phyloP scores from a whole-genome alignment of 768 basidiomycete species.

The Cystofilobasidium capitatum region DNA sequence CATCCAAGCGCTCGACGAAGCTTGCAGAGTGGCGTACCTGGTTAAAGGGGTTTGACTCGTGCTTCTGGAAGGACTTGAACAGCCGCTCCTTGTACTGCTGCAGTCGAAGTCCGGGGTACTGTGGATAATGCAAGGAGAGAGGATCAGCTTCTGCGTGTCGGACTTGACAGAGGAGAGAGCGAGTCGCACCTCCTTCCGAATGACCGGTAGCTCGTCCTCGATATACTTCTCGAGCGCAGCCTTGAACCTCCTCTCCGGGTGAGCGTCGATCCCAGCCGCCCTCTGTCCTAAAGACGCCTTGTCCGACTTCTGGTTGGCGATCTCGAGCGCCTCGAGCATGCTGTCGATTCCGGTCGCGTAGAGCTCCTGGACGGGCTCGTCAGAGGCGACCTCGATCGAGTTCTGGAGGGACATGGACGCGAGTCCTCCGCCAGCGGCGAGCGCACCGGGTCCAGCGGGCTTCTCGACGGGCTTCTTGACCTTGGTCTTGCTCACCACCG shows the following conservation, averaged over 20 bases:
- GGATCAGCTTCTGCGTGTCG: background rate
- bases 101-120: slow-evolving; percentile 82
- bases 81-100: slow-evolving; percentile 90
- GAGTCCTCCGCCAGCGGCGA: slow-evolving; percentile 55
- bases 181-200: slow-evolving; percentile 52
- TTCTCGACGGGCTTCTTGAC: slow-evolving; percentile 40
- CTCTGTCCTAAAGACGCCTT: slow-evolving; percentile 20
- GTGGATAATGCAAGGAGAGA: background rate
- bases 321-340: slow-evolving; percentile 65
- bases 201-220: slow-evolving; percentile 72
- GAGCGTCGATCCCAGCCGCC: slow-evolving; percentile 20
- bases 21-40: no score
- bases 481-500: no score
- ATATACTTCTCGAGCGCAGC: slow-evolving; percentile 84
- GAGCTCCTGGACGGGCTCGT: slow-evolving; percentile 52
- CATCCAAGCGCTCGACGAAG: no score
- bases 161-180: background rate
- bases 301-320: slow-evolving; percentile 73
- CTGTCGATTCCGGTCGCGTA: slow-evolving; percentile 73
- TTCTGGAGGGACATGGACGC: slow-evolving; percentile 31
- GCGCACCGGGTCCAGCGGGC: slow-evolving; percentile 74
- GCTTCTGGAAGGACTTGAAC: slow-evolving; percentile 92
- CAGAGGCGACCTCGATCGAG: slow-evolving; percentile 27
- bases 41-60: slow-evolving; percentile 55
- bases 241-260: slow-evolving; percentile 75